These are phyloP conservation scores for Dissophora ornata DNA, from an alignment of 192 early-diverging fungal species.

Conservation along the genomic window DNA sequence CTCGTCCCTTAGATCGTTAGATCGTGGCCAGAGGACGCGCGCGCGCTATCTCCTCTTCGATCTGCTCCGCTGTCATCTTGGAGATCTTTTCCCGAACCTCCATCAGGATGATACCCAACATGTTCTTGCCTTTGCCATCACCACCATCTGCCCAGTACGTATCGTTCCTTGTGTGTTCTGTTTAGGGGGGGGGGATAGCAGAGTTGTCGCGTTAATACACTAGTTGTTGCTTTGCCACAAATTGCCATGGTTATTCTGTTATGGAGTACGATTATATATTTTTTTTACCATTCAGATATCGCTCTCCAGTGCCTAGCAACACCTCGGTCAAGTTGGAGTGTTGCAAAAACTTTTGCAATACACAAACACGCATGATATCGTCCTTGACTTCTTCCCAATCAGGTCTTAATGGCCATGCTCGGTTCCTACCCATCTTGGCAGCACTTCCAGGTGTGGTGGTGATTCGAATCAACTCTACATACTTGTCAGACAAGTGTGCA, in stretches of 20 bases:
- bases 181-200: too few relatives aligned
- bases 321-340: constrained; percentile 38
- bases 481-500: constrained; percentile 22
- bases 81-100: constrained; percentile 28
- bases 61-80: constrained; percentile 27
- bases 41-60: constrained; percentile 16
- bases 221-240: too few relatives aligned
- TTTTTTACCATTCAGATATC: constrained; percentile 25
- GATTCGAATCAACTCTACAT: constrained; percentile 36
- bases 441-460: constrained; percentile 45
- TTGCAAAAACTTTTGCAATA: constrained; percentile 57
- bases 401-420: constrained; percentile 32
- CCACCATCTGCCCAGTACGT: constrained; percentile 58
- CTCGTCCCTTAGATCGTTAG: too few relatives aligned
- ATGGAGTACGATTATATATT: too few relatives aligned
- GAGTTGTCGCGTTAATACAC: too few relatives aligned
- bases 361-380: constrained; percentile 50
- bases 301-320: constrained; percentile 41
- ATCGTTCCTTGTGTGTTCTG: constrained; percentile 56
- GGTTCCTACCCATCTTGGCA: constrained; percentile 54
- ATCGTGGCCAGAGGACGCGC: background rate
- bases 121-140: constrained; percentile 47
- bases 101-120: constrained; percentile 44
- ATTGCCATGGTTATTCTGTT: too few relatives aligned
- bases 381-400: constrained; percentile 63